Percentiles rank a stretch among this genome's conserved stretches.
phyloP scores from a whole-genome alignment of 1,139 yeast species.

The Yamadazyma siamensis region DNA sequence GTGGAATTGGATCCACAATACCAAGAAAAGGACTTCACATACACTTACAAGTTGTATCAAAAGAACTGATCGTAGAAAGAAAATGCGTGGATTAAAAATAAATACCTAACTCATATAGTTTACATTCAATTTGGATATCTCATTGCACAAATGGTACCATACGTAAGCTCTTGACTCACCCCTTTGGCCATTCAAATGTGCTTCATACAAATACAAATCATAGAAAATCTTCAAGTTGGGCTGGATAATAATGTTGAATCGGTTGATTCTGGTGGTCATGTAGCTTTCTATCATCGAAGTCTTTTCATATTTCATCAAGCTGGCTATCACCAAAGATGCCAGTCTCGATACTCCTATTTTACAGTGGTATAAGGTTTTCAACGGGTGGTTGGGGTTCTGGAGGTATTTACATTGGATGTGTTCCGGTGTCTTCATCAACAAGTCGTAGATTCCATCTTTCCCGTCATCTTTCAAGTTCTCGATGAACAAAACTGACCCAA shows the following conservation, averaged over 20 bases:
- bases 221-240: constrained; percentile 86
- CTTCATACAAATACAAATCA: constrained; percentile 80
- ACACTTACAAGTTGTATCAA: constrained; percentile 29
- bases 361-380: constrained; percentile 75
- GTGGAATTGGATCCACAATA: constrained; percentile 34
- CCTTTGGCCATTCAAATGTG: constrained; percentile 27
- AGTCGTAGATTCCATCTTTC: constrained; percentile 31
- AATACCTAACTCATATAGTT: constrained; percentile 24
- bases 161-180: constrained; percentile 13
- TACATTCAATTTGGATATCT: constrained; percentile 31
- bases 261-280: constrained; percentile 73
- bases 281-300: constrained; percentile 72
- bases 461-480: constrained; percentile 42
- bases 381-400: constrained; percentile 18
- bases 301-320: constrained; percentile 70
- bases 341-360: constrained; percentile 90
- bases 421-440: constrained; percentile 30
- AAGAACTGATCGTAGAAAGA: constrained; percentile 3
- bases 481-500: constrained; percentile 29
- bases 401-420: constrained; percentile 29
- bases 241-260: constrained; percentile 86
- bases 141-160: constrained; percentile 37
- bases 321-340: constrained; percentile 88
- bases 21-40: constrained; percentile 47
- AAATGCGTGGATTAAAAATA: constrained; percentile 2